A percentile compares a stretch with the other conserved stretches of the same genome.
These are phyloP conservation scores for Perkinsus olseni DNA, from an alignment of 169 alveolate species.

Conservation along the genomic window DNA sequence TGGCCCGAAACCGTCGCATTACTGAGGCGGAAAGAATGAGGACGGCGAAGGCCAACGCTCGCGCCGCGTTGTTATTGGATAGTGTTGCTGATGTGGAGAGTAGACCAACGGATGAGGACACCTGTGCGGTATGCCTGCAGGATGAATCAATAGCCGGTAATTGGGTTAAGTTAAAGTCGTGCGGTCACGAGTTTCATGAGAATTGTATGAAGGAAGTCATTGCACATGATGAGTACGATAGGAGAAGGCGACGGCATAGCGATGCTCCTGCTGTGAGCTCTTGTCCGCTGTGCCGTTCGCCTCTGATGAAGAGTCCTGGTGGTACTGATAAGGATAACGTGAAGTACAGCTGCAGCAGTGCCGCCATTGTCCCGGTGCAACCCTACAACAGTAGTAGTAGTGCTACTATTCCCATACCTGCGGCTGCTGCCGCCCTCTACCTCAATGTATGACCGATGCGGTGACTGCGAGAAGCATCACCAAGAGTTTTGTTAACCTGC, in stretches of 20 bases:
- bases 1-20: background rate
- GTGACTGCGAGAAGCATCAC: no score
- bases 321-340: background rate
- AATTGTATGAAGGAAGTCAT: background rate
- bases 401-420: background rate
- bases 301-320: background rate
- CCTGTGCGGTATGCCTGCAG: background rate
- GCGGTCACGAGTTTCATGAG: background rate
- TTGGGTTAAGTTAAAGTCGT: background rate
- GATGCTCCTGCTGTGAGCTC: background rate
- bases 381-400: background rate
- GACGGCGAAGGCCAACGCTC: background rate
- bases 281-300: background rate
- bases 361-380: background rate
- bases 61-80: background rate
- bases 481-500: no score
- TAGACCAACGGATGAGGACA: background rate
- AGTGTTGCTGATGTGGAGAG: background rate
- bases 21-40: background rate
- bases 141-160: background rate
- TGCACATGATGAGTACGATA: background rate
- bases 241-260: background rate
- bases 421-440: background rate
- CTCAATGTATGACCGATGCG: background rate
- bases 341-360: background rate